Evolutionary conservation across 495 filamentous ascomycete species (phyloP).

Genomic region (Penicillium chermesinum): DNA sequence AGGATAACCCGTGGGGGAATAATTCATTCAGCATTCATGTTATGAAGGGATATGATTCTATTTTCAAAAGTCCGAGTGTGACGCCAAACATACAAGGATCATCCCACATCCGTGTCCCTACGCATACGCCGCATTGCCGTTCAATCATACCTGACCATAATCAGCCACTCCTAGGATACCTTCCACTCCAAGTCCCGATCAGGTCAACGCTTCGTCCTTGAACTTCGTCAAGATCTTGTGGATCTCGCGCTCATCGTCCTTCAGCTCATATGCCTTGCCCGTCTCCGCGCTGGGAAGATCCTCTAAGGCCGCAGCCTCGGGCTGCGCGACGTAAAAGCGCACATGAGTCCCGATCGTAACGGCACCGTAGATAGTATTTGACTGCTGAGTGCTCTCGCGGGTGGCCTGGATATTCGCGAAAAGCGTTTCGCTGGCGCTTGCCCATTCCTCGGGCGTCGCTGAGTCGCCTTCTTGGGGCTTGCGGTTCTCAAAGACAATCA

Average conservation of each 20-base stretch:
- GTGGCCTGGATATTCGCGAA: not conserved
- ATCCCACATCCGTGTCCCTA: too few species aligned
- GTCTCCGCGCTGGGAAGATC: not conserved
- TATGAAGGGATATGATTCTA: too few species aligned
- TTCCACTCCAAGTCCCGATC: too few species aligned
- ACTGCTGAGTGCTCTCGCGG: not conserved
- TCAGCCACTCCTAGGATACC: too few species aligned
- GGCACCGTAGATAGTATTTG: not conserved
- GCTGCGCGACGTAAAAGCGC: not conserved
- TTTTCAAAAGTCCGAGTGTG: too few species aligned
- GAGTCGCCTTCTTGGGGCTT: not conserved
- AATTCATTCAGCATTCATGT: too few species aligned
- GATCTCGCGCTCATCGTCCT: not conserved
- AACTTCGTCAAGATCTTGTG: not conserved
- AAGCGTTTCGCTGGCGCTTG: not conserved
- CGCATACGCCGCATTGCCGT: too few species aligned
- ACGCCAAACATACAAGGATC: too few species aligned
- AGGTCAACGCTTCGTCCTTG: not conserved
- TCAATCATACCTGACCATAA: too few species aligned
- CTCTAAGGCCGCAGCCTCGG: not conserved
- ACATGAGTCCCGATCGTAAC: not conserved
- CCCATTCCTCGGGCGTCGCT: not conserved
- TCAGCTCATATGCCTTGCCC: not conserved
- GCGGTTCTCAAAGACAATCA: not conserved
- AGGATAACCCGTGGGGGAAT: too few species aligned